phyloP scores from a whole-genome alignment of 768 basidiomycete species.

The Scleroderma bovista region DNA sequence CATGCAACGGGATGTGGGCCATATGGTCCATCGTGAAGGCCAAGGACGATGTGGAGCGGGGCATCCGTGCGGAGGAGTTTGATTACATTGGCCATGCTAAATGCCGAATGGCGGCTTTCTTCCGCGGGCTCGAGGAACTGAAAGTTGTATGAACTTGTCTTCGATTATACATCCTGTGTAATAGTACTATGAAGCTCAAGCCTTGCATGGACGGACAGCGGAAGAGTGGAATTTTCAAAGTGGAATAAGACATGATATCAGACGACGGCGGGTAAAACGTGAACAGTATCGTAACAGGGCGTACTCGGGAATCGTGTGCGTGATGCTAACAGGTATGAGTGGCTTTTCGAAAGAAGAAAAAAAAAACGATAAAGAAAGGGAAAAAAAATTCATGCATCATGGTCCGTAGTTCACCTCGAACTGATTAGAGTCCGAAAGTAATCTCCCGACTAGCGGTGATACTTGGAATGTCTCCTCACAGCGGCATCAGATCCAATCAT shows the following conservation, averaged over 20 bases:
- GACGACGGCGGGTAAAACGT: conserved; percentile 27
- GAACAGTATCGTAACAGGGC: conserved; percentile 34
- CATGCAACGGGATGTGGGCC: conserved; percentile 89
- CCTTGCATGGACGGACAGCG: conserved; percentile 10
- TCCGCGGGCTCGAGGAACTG: conserved; percentile 46
- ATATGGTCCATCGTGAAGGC: conserved; percentile 95
- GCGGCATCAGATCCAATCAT: conserved; percentile 38
- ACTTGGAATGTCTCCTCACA: conserved; percentile 15
- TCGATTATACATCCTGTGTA: neutral
- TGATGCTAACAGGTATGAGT: conserved; percentile 11
- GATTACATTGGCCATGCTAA: conserved; percentile 84
- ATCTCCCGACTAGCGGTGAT: conserved; percentile 41
- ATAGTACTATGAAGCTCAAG: neutral
- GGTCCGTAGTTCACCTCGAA: neutral
- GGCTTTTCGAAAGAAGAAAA: conserved; percentile 2
- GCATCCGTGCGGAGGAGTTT: conserved; percentile 66
- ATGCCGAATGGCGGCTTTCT: conserved; percentile 61
- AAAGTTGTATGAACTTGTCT: conserved; percentile 20
- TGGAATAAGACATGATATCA: conserved; percentile 37
- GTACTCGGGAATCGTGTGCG: conserved; percentile 31
- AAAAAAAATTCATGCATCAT: neutral
- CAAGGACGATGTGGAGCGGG: conserved; percentile 60
- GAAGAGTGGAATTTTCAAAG: conserved; percentile 32
- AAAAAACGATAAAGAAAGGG: neutral
- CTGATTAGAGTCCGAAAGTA: conserved; percentile 10